Evolutionary conservation across 768 basidiomycete species (phyloP), one percentile per base, ranked within the genome.

Genomic region (Lentinula aciculospora): DNA sequence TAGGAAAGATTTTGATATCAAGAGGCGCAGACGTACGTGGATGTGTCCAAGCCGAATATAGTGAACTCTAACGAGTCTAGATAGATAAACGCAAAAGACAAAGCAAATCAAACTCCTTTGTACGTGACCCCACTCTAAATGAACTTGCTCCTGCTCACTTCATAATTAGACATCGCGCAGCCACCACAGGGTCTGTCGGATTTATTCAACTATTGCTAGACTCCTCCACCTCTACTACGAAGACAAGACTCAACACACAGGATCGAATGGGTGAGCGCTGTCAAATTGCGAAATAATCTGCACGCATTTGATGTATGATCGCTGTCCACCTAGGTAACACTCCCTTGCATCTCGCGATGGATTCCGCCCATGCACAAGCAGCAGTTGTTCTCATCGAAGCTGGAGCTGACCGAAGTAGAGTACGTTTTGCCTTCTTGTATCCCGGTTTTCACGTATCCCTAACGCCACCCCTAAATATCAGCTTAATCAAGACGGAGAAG

Each of bases 321-420:
- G 37, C n/a, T 17, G 1, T n/a, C 17, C 4, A 6, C 66, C n/a
- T n/a, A 91, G 95, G 96, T 51, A 97, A 98, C 67, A 98, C 97
- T 1, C 94, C 97, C 2, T 75, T 99, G 36, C 97, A 99, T 77
- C 83, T 99, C 31, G 95, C 96, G 17, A 89, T 99, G 88, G 96
- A 99, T 65, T 94, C 91, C 55, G 96, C 88, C 17, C 91, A 98
- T 67, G 96, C 92, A 13, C 87, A 93, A 67, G 89, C 86, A 15
- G 96, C 96, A 9, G 89, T 94, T 2, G 70, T 89, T 50, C 79
- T 99, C 51, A 96, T 99, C 59, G 92, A 96, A 68, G 95, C 93
- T 46, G 96, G 96, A 19, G 95, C 95, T 7, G 96, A 98, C 77
- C 85, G 96, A 29, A 82, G 81, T 62, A 80, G 92, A 64, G 94